Conservation (phyloP, 2,329 filamentous ascomycete genomes). For the Xylariaceae sp. region DNA sequence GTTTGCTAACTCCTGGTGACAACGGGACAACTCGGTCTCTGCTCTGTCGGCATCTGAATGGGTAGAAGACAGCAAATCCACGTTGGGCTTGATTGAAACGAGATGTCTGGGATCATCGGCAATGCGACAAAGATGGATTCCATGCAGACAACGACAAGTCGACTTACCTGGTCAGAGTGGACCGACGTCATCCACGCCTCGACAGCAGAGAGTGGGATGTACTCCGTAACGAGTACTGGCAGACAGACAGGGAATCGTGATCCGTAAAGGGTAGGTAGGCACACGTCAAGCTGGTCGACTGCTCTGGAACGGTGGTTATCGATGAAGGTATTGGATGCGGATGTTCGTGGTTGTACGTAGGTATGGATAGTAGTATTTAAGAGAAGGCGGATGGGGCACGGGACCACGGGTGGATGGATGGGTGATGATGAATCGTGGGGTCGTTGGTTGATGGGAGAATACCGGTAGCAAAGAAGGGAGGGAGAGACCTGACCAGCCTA, state of each 20-base stretch:
- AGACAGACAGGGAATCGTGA: no score
- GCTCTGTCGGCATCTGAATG: not conserved
- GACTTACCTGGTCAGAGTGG: constrained; percentile 7
- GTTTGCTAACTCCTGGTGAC: not conserved
- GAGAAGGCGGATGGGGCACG: constrained; percentile 1
- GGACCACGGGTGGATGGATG: constrained; percentile 1
- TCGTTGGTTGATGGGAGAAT: constrained; percentile 5
- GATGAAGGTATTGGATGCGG: not conserved
- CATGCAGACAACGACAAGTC: not conserved
- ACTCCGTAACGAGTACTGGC: not conserved
- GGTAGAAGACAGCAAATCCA: not conserved
- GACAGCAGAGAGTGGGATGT: not conserved
- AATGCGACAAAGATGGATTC: constrained; percentile 3
- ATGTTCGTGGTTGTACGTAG: not conserved
- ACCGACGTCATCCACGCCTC: constrained; percentile 12
- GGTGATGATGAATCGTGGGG: constrained; percentile 23
- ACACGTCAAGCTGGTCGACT: not conserved
- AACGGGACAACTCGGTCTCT: not conserved
- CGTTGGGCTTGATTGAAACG: not conserved
- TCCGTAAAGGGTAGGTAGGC: not conserved
- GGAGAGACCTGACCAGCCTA: not conserved
- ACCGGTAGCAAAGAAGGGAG: not conserved
- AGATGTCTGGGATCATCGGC: not conserved
- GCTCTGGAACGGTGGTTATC: not conserved
- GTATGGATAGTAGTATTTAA: not conserved